These are phyloP conservation scores for Sutorius australiensis DNA, from an alignment of 768 basidiomycete species.

Conservation along the genomic window DNA sequence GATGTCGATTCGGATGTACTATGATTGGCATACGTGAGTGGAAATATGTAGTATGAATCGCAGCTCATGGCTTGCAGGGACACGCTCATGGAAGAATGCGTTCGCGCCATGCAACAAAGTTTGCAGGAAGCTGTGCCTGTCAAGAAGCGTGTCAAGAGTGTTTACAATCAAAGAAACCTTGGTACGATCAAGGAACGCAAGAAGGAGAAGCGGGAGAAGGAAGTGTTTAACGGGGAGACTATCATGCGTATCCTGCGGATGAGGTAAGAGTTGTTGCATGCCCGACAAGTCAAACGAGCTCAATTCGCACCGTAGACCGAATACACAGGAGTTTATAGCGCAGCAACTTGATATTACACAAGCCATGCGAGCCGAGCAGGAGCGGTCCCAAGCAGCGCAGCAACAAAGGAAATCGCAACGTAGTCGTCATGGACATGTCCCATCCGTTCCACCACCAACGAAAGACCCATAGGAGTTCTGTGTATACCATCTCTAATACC, in stretches of 20 bases:
- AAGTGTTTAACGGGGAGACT: constrained; percentile 76
- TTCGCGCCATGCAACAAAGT: constrained; percentile 89
- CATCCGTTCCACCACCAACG: constrained; percentile 31
- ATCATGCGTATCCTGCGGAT: constrained; percentile 94
- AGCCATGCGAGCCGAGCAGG: constrained; percentile 80
- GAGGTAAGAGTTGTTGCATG: constrained; percentile 52
- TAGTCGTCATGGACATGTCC: constrained; percentile 34
- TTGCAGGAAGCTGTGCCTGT: constrained; percentile 69
- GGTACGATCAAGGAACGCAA: constrained; percentile 95
- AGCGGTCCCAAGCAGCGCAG: constrained; percentile 60
- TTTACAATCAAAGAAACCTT: constrained; percentile 88
- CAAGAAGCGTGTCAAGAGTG: constrained; percentile 89
- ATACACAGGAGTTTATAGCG: constrained; percentile 81
- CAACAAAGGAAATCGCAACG: constrained; percentile 59
- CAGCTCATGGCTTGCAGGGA: constrained; percentile 44
- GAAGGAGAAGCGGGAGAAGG: constrained; percentile 78
- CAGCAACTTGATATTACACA: constrained; percentile 82
- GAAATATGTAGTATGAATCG: constrained; percentile 2
- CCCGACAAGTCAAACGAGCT: background rate
- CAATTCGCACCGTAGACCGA: constrained; percentile 45
- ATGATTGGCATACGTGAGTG: constrained; percentile 90
- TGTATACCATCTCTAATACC: constrained; percentile 17
- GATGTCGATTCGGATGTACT: constrained; percentile 86
- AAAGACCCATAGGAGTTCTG: constrained; percentile 10
- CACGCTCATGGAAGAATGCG: constrained; percentile 90